These are phyloP conservation scores for Phytophthora quininea DNA, from an alignment of 352 stramenopile genomes.

Conservation along the genomic window DNA sequence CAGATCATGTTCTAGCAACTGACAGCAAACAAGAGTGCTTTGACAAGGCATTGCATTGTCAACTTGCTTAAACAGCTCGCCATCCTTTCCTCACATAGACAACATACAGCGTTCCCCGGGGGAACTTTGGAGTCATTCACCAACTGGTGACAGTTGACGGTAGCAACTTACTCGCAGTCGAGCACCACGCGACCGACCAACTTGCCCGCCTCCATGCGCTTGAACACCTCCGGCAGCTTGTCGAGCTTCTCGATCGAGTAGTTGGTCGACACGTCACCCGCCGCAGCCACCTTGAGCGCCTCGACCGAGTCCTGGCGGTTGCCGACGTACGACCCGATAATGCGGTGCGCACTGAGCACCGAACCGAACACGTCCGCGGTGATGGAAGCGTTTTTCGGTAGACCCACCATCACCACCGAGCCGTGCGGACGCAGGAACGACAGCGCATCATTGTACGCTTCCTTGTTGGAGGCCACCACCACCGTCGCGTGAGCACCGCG, in stretches of 20 bases:
- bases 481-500: slow-evolving; percentile 66
- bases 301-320: slow-evolving; percentile 63
- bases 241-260: slow-evolving; percentile 35
- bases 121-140: no score
- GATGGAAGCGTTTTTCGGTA: slow-evolving; percentile 51
- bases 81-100: neutral
- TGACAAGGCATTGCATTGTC: neutral
- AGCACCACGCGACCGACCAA: slow-evolving; percentile 43
- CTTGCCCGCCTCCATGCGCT: slow-evolving; percentile 39
- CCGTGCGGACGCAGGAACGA: slow-evolving; percentile 67
- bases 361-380: slow-evolving; percentile 28
- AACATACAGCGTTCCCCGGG: neutral
- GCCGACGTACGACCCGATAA: slow-evolving; percentile 58
- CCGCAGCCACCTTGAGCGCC: slow-evolving; percentile 46
- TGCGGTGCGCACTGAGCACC: slow-evolving; percentile 40
- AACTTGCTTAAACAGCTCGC: neutral
- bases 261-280: slow-evolving; percentile 43
- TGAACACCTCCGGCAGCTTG: slow-evolving; percentile 38
- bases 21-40: neutral
- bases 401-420: slow-evolving; percentile 65
- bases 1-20: slow-evolving; percentile 25
- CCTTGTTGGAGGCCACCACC: slow-evolving; percentile 67
- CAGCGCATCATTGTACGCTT: slow-evolving; percentile 55
- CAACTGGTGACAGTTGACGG: no score
- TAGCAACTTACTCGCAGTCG: slow-evolving; percentile 35